Conservation (phyloP, 208 protist species). For the Wallacemonas sp. region DNA sequence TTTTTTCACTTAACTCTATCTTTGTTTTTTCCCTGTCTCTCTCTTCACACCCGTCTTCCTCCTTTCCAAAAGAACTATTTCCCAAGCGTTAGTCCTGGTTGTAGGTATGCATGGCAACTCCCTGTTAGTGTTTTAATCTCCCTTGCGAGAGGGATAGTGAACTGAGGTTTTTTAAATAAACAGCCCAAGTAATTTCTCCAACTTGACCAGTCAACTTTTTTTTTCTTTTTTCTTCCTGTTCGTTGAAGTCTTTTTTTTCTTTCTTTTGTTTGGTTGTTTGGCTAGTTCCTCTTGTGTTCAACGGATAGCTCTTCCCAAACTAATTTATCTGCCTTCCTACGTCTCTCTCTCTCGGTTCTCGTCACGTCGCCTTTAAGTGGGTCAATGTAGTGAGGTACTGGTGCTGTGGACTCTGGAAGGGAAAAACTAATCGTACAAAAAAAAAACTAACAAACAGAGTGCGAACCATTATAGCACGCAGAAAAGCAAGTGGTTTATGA, state of each 20-base stretch:
- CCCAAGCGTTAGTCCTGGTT: too few species aligned
- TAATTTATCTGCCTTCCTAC: too few species aligned
- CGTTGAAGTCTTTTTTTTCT: conserved; percentile 11
- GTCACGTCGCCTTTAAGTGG: too few species aligned
- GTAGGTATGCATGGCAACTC: too few species aligned
- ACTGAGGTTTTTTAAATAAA: background rate
- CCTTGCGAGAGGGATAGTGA: too few species aligned
- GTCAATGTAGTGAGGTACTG: too few species aligned
- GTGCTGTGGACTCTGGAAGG: background rate
- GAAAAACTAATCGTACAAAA: background rate
- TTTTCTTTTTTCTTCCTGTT: conserved; percentile 7
- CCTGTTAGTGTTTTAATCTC: too few species aligned
- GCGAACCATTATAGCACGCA: too few species aligned
- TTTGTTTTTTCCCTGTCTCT: conserved; percentile 4
- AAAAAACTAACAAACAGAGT: background rate
- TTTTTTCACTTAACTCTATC: background rate
- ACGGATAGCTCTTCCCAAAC: too few species aligned
- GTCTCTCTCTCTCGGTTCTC: too few species aligned
- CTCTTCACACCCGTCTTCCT: background rate
- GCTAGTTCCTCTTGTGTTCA: background rate
- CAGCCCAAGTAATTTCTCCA: background rate
- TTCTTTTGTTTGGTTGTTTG: conserved; percentile 20
- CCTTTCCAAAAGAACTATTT: too few species aligned
- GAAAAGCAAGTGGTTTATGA: too few species aligned
- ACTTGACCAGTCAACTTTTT: background rate